These are phyloP conservation scores for Dactylellina haptotyla DNA, from an alignment of 2,329 filamentous ascomycete genomes.

Conservation along the genomic window DNA sequence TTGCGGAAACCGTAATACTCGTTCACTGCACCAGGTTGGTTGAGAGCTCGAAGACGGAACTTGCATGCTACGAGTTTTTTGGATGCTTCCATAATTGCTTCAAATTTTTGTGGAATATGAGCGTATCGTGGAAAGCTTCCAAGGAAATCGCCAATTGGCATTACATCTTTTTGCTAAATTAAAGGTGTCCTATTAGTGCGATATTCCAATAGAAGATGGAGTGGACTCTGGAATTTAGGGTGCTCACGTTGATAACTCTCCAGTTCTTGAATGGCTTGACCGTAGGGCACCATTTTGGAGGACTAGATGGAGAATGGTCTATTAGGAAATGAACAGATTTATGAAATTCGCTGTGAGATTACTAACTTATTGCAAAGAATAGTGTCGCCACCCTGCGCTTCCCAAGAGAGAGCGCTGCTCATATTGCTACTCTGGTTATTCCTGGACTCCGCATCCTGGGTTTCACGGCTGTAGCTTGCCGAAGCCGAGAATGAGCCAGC, in stretches of 20 bases:
- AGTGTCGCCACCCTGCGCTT: constrained; percentile 54
- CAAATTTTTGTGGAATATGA: constrained; percentile 10
- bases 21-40: neutral
- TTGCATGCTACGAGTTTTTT: constrained; percentile 15
- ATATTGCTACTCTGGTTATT: constrained; percentile 17
- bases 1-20: constrained; percentile 20
- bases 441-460: neutral
- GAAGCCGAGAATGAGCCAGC: constrained; percentile 1
- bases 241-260: constrained; percentile 53
- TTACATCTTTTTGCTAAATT: constrained; percentile 21
- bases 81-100: neutral
- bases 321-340: neutral
- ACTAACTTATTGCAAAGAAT: constrained; percentile 54
- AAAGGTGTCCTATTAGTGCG: too few relatives aligned
- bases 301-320: constrained; percentile 7
- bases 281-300: constrained; percentile 47
- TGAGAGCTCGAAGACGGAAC: neutral
- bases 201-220: neutral
- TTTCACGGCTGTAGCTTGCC: constrained; percentile 16
- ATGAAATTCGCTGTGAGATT: neutral
- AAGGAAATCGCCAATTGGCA: constrained; percentile 19
- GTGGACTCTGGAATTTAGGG: neutral
- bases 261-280: constrained; percentile 53
- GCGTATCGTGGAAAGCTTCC: constrained; percentile 4
- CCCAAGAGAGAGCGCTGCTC: constrained; percentile 48